A percentile compares a stretch with the other conserved stretches of the same genome.
Conservation (phyloP, 2,329 filamentous ascomycete genomes). For the Phyllosticta citrichinensis region DNA sequence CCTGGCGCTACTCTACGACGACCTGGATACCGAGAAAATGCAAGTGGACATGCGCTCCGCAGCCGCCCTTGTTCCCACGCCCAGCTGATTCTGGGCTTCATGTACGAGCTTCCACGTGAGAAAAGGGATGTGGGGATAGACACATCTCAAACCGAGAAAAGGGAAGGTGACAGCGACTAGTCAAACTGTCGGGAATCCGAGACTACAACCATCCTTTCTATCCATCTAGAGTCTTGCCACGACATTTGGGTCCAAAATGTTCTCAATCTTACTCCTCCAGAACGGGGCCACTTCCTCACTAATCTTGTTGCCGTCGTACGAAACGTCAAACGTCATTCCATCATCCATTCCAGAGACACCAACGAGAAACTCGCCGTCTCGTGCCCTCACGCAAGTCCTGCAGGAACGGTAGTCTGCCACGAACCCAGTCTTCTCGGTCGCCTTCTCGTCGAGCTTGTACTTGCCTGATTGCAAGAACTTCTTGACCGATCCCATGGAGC, state of each 20-base stretch:
- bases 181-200: neutral
- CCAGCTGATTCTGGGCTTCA: no score
- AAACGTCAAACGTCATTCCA: conserved; percentile 30
- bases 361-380: conserved; percentile 38
- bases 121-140: no score
- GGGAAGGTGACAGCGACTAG: neutral
- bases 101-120: no score
- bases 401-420: conserved; percentile 22
- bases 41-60: no score
- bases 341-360: conserved; percentile 30
- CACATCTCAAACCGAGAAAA: no score
- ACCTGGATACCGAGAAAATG: no score
- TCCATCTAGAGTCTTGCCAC: neutral
- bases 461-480: neutral
- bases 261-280: conserved; percentile 24
- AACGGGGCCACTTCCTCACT: conserved; percentile 20
- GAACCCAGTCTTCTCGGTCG: conserved; percentile 27
- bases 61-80: no score
- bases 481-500: conserved; percentile 25
- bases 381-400: conserved; percentile 29
- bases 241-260: conserved; percentile 19
- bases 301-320: conserved; percentile 32
- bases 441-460: conserved; percentile 18
- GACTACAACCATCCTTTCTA: conserved; percentile 6
- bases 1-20: no score